Conservation (phyloP, 1,284 basidiomycete species). For the Cryptococcus sp. region DNA sequence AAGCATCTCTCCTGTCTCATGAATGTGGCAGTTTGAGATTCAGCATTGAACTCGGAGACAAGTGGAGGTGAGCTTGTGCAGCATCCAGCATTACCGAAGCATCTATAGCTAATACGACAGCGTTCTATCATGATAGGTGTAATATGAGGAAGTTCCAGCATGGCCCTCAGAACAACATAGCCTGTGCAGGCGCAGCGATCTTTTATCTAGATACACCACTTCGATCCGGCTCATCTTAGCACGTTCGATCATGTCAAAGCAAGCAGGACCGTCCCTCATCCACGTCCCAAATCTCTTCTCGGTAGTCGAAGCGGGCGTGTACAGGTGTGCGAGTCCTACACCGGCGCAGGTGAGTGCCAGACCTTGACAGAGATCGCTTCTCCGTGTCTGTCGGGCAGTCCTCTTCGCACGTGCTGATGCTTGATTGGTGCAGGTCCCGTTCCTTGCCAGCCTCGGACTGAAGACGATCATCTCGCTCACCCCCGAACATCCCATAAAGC, state of each 20-base stretch:
- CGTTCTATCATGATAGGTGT: no score
- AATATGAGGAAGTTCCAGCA: no score
- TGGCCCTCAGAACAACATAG: no score
- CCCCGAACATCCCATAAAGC: conserved; percentile 47
- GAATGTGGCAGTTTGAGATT: no score
- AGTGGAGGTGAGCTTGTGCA: no score
- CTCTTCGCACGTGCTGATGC: not conserved
- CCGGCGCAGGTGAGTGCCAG: conserved; percentile 37
- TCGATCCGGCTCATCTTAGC: no score
- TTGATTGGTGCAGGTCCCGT: conserved; percentile 37
- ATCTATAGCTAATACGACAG: no score
- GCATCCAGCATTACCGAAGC: no score
- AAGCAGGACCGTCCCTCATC: conserved; percentile 34
- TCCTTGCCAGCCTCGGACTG: conserved; percentile 40
- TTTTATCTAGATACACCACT: no score
- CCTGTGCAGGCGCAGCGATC: no score
- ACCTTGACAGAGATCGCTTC: not conserved
- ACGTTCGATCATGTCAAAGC: conserved; percentile 20
- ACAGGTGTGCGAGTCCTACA: conserved; percentile 46
- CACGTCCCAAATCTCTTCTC: conserved; percentile 47
- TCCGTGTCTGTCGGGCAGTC: not conserved
- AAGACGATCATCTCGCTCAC: conserved; percentile 50
- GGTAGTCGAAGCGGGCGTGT: conserved; percentile 48
- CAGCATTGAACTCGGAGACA: no score
- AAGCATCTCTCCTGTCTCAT: no score